phyloP scores from a whole-genome alignment of 768 basidiomycete species.

The Russula griseocarnosa region DNA sequence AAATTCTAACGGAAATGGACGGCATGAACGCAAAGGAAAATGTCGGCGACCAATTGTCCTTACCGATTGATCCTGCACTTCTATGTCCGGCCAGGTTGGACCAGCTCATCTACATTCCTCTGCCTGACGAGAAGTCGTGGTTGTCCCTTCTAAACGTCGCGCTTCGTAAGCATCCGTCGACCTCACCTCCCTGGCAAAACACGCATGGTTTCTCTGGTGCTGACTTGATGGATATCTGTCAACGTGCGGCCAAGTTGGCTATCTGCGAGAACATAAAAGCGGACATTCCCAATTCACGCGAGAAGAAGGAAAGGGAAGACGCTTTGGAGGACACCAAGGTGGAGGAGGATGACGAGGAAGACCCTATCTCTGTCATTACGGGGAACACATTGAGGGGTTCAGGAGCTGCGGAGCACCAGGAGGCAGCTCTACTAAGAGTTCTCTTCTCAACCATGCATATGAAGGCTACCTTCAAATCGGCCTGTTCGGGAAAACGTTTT shows the following conservation, averaged over 20 bases:
- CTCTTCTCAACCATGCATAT: too few relatives aligned
- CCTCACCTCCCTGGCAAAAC: slow-evolving; percentile 77
- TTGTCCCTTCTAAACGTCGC: slow-evolving; percentile 86
- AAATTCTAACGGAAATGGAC: slow-evolving; percentile 97
- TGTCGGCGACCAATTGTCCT: slow-evolving; percentile 95
- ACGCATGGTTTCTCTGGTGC: slow-evolving; percentile 99
- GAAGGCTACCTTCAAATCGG: too few relatives aligned
- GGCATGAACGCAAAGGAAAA: slow-evolving; percentile 99
- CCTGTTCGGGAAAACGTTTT: too few relatives aligned
- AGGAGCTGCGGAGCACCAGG: too few relatives aligned
- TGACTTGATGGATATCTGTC: too few relatives aligned
- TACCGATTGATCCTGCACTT: slow-evolving; percentile 90
- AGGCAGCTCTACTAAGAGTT: too few relatives aligned
- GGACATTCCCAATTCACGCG: slow-evolving; percentile 76
- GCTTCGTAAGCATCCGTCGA: slow-evolving; percentile 96
- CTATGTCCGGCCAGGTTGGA: slow-evolving; percentile 98
- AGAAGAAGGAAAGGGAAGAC: slow-evolving; percentile 77
- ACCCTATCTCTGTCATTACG: slow-evolving; percentile 87
- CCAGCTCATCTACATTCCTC: slow-evolving; percentile 98
- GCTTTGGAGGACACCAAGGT: too few relatives aligned
- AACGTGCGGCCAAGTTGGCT: slow-evolving; percentile 94
- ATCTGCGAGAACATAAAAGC: slow-evolving; percentile 93
- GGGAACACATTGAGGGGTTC: slow-evolving; percentile 97
- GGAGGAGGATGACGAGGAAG: slow-evolving; percentile 72
- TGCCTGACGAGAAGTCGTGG: slow-evolving; percentile 91